Percentiles rank a stretch among this genome's conserved stretches.
These are phyloP conservation scores for Quercus wislizeni DNA, from an alignment of 306 rosid genomes.

Conservation along the genomic window DNA sequence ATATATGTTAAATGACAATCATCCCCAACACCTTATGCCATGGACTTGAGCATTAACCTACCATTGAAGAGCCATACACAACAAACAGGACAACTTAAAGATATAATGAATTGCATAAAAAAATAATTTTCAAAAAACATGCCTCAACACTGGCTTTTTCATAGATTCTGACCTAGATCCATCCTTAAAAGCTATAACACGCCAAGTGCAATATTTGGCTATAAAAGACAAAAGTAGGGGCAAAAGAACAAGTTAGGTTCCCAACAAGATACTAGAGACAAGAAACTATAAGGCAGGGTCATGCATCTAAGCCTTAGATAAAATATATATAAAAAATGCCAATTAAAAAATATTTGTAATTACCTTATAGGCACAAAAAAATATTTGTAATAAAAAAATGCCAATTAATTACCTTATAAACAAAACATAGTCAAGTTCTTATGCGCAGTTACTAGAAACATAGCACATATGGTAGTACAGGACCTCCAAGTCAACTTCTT, in stretches of 20 bases:
- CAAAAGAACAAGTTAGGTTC: slow-evolving; percentile 30
- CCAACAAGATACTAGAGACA: slow-evolving; percentile 12
- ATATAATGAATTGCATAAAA: neutral
- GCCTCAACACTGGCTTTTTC: neutral
- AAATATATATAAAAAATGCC: too few species aligned
- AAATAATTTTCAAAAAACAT: neutral
- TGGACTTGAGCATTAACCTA: neutral
- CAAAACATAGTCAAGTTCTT: slow-evolving; percentile 51
- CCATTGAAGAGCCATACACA: neutral
- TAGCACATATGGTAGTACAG: too few species aligned
- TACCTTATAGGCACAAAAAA: too few species aligned
- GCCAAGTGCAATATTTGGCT: slow-evolving; percentile 39
- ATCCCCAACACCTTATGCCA: neutral
- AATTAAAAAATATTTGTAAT: too few species aligned
- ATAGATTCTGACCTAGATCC: neutral
- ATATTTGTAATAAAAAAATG: too few species aligned
- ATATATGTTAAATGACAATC: neutral
- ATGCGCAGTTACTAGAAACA: slow-evolving; percentile 32
- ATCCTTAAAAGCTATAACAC: neutral
- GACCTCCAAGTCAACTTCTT: too few species aligned
- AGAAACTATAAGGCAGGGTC: slow-evolving; percentile 28
- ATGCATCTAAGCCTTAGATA: slow-evolving; percentile 49
- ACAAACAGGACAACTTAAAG: neutral
- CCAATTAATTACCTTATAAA: too few species aligned
- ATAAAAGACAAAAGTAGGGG: slow-evolving; percentile 32